phyloP scores from a whole-genome alignment of 148 eudicot species.

The Fagopyrum homotropicum region DNA sequence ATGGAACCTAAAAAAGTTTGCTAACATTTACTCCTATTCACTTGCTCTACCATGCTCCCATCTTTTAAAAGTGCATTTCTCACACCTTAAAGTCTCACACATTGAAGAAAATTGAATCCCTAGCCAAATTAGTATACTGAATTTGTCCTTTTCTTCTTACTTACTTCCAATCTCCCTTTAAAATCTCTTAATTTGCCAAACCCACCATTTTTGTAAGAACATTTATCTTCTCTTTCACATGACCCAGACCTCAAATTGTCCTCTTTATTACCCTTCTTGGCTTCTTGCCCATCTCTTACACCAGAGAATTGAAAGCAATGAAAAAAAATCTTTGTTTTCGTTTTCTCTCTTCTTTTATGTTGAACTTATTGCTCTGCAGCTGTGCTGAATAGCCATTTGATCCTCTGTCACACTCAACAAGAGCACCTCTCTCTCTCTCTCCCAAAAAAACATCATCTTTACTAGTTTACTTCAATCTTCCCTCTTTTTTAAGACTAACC shows the following conservation, averaged over 20 bases:
- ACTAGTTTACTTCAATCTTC: background rate
- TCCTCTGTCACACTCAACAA: constrained; percentile 14
- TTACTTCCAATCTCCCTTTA: background rate
- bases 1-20: background rate
- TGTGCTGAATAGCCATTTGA: constrained; percentile 7
- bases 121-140: constrained; percentile 4
- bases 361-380: constrained; percentile 7
- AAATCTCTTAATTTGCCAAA: constrained; percentile 1
- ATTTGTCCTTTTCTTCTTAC: constrained; percentile 3
- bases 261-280: background rate
- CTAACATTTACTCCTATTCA: background rate
- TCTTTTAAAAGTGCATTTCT: background rate
- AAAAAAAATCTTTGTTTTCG: background rate
- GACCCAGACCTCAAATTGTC: background rate
- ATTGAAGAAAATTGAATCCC: background rate
- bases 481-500: background rate
- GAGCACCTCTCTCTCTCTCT: background rate
- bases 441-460: background rate
- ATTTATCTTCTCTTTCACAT: background rate
- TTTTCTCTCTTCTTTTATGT: background rate
- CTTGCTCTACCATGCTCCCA: background rate
- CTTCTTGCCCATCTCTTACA: background rate
- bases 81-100: background rate
- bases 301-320: background rate
- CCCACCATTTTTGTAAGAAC: background rate